Evolutionary conservation across 805 yeast genomes (phyloP).

Genomic region (Zygoascus bituminiphila): DNA sequence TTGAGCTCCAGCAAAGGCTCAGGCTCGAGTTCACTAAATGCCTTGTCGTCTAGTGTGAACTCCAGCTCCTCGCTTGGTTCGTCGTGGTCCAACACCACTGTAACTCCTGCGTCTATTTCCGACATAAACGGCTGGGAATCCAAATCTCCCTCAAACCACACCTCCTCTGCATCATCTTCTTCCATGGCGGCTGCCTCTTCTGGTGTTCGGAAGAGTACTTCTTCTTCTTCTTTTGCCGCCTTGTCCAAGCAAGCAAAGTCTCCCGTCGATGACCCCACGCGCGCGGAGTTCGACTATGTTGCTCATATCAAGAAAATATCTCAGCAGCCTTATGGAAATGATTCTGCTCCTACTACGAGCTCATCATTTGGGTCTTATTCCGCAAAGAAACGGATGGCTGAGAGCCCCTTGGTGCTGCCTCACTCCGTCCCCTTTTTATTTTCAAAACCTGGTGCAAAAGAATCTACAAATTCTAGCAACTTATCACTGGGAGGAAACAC

Average conservation of each 20-base stretch:
- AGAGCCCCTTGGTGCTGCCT: constrained; percentile 11
- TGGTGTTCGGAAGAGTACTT: not conserved
- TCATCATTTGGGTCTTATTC: not conserved
- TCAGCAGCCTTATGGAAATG: constrained; percentile 27
- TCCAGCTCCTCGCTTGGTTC: not conserved
- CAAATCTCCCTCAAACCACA: not conserved
- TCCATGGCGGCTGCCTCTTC: not conserved
- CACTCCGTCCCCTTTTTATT: constrained; percentile 2
- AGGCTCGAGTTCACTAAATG: not conserved
- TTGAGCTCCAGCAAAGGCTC: not conserved
- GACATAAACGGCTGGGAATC: not conserved
- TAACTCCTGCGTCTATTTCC: not conserved
- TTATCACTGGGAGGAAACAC: not conserved
- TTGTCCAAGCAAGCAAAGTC: not conserved
- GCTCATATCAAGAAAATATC: constrained; percentile 56
- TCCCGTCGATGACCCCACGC: constrained; percentile 18
- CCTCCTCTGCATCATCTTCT: not conserved
- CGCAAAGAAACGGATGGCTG: constrained; percentile 11
- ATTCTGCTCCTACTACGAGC: not conserved
- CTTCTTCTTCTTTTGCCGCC: not conserved
- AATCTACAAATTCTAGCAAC: not conserved
- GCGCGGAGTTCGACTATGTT: constrained; percentile 45
- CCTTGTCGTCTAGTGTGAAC: constrained; percentile 5
- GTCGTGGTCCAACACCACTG: constrained; percentile 1
- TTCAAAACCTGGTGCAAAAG: not conserved